A percentile compares a stretch with the other conserved stretches of the same genome.
These are phyloP conservation scores for Fusarium cicatricum DNA, from an alignment of 2,329 filamentous ascomycete species.

Conservation along the genomic window DNA sequence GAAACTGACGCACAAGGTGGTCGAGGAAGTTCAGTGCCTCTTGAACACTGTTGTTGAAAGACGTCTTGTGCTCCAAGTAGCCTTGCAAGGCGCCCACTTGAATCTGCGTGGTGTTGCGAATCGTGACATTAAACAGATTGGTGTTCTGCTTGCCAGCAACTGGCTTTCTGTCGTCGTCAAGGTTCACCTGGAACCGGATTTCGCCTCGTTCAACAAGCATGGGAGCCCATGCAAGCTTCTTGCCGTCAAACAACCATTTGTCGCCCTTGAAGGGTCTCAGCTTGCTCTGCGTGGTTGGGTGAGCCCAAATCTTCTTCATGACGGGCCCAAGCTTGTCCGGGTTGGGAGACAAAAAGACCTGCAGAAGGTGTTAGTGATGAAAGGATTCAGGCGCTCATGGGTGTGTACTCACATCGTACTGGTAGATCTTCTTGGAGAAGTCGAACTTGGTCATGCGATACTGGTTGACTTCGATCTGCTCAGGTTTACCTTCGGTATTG, in stretches of 20 bases:
- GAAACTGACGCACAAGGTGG: slow-evolving; percentile 84
- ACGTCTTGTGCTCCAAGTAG: slow-evolving; percentile 69
- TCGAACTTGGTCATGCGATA: slow-evolving; percentile 70
- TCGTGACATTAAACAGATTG: slow-evolving; percentile 63
- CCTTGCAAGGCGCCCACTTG: slow-evolving; percentile 70
- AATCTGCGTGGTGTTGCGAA: slow-evolving; percentile 73
- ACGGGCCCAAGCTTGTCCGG: slow-evolving; percentile 68
- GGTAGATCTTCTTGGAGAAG: slow-evolving; percentile 71
- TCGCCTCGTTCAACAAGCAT: slow-evolving; percentile 55
- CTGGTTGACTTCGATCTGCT: slow-evolving; percentile 73
- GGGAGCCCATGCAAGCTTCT: slow-evolving; percentile 81
- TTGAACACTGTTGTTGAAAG: slow-evolving; percentile 72
- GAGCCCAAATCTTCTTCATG: slow-evolving; percentile 80
- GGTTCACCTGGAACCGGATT: slow-evolving; percentile 69
- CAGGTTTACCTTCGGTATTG: slow-evolving; percentile 64
- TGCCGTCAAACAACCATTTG: slow-evolving; percentile 80
- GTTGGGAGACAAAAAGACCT: slow-evolving; percentile 73
- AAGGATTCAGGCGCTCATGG: not conserved
- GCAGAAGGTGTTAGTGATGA: slow-evolving; percentile 13
- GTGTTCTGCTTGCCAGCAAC: slow-evolving; percentile 32
- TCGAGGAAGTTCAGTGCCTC: slow-evolving; percentile 92
- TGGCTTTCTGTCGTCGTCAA: slow-evolving; percentile 72
- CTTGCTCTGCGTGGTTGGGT: slow-evolving; percentile 62
- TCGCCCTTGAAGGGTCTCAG: slow-evolving; percentile 57
- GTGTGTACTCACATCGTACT: slow-evolving; percentile 78